Base-by-base conservation (phyloP, 257 asterid genomes). In the Solanum peruvianum region DNA sequence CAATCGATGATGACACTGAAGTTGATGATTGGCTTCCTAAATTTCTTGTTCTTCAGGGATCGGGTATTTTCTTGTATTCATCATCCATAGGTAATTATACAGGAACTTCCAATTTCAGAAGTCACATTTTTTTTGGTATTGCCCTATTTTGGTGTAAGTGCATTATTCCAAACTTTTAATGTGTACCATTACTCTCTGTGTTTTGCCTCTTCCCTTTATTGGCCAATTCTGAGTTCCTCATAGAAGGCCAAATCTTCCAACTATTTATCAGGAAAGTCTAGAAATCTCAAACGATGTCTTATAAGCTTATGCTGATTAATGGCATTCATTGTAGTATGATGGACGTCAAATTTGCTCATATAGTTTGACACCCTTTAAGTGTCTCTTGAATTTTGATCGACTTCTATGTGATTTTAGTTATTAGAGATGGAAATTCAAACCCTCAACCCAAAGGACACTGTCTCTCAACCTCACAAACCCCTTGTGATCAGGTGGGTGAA, bases 21-120 rank as follows among this genome's bases (percentile, higher is more conserved):
- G 98, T 96, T 89, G 98, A 96, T 85, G 99, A 96, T 89, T 95
- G 99, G 99, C 91, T 95, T 89, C 99, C 97, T 73, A 98, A 98
- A 87, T 96, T 96, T 89, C 90, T 96, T 82, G 97, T 96, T 84
- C 98, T 96, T 87, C 99, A 95, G 23, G 98, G 98, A 82, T 90
- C 94, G 9, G 93, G 94, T 87, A 88, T 96, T 85, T 96, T 86
- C 75, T 87, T 97, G 87, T 97, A 94, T 86, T 88, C 91, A 94
- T 87, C 83, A 14, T 91, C 99, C 77, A 93, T 96, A 11, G 99
- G 99, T 96, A 92, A 81, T 82, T 27, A 71, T 62, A 86, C 81
- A 71, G 35, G 33, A 47, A 29, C 88, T 71, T 86, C 20, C 72
- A 16, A 52, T 84, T 67, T 27, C 60, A 42, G 18, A 18, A 41